These are phyloP conservation scores for Wilcoxina mikolae DNA, from an alignment of 495 filamentous ascomycete genomes.

Conservation along the genomic window DNA sequence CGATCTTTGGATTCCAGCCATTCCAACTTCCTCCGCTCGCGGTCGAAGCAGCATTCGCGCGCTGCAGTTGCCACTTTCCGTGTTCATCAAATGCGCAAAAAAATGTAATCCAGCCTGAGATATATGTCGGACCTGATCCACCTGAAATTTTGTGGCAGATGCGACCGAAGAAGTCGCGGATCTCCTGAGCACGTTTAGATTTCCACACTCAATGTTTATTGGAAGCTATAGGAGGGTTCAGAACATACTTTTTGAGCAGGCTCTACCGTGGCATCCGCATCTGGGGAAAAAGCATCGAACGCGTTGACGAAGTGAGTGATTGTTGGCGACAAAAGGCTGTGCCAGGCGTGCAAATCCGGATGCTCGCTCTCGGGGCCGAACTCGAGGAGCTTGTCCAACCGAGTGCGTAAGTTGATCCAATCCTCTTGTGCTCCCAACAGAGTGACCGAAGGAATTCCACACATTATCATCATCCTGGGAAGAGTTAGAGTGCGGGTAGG, in stretches of 20 bases:
- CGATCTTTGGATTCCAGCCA: background rate
- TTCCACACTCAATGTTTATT: no score
- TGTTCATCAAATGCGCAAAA: conserved; percentile 33
- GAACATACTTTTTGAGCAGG: no score
- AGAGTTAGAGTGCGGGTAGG: background rate
- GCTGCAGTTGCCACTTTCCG: conserved; percentile 15
- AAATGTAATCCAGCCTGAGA: conserved; percentile 31
- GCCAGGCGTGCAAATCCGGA: conserved; percentile 7
- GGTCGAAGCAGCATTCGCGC: background rate
- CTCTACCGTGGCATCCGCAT: background rate
- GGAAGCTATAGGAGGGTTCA: no score
- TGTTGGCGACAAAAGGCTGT: conserved; percentile 22
- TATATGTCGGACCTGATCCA: conserved; percentile 25
- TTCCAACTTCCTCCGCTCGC: background rate
- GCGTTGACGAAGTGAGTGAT: conserved; percentile 21
- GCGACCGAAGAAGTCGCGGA: conserved; percentile 18
- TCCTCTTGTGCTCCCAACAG: conserved; percentile 34
- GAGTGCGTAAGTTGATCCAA: conserved; percentile 29
- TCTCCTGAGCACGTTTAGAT: no score
- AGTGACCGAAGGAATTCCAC: conserved; percentile 39
- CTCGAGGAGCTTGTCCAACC: conserved; percentile 30
- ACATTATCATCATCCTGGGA: conserved; percentile 14
- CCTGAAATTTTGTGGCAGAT: conserved; percentile 2
- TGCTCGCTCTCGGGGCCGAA: conserved; percentile 30
- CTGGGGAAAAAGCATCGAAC: conserved; percentile 27